These are phyloP conservation scores for Ophiostoma ips DNA, from an alignment of 2,329 filamentous ascomycete species.

Conservation along the genomic window DNA sequence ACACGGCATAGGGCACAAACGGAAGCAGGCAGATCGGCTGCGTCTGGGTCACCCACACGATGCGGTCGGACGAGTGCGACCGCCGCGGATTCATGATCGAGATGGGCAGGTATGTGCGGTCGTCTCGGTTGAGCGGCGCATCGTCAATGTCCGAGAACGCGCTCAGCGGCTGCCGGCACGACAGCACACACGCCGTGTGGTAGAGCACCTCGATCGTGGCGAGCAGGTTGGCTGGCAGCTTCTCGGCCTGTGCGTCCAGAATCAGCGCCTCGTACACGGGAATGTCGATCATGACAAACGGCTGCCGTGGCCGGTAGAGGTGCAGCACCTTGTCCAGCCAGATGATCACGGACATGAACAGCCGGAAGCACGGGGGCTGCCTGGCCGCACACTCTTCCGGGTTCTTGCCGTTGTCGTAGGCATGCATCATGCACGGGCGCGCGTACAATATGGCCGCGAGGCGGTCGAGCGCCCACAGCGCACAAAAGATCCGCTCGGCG, in stretches of 20 bases:
- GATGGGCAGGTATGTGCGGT: slow-evolving; percentile 29
- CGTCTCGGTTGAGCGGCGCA: slow-evolving; percentile 21
- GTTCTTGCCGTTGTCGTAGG: slow-evolving; percentile 42
- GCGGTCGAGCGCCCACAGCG: slow-evolving; percentile 46
- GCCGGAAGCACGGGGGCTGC: slow-evolving; percentile 39
- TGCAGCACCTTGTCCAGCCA: slow-evolving; percentile 46
- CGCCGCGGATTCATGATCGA: slow-evolving; percentile 39
- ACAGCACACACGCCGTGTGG: slow-evolving; percentile 49
- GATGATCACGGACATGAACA: slow-evolving; percentile 39
- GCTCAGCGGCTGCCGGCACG: slow-evolving; percentile 35
- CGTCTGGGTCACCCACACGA: slow-evolving; percentile 37
- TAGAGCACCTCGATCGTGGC: slow-evolving; percentile 50
- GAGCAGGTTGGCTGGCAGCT: slow-evolving; percentile 33
- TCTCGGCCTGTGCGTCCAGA: slow-evolving; percentile 36
- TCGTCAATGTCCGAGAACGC: slow-evolving; percentile 18
- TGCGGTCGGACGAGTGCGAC: slow-evolving; percentile 43
- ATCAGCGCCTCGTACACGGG: slow-evolving; percentile 45
- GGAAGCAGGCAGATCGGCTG: slow-evolving; percentile 41
- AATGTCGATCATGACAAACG: slow-evolving; percentile 35
- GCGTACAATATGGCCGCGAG: slow-evolving; percentile 47
- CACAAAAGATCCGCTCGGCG: slow-evolving; percentile 39
- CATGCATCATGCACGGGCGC: slow-evolving; percentile 44
- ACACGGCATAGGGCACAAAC: slow-evolving; percentile 47
- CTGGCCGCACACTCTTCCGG: slow-evolving; percentile 35
- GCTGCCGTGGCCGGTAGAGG: slow-evolving; percentile 43